Base-by-base conservation (phyloP, 441 rosid species). In the Hypseocharis bilobata region DNA sequence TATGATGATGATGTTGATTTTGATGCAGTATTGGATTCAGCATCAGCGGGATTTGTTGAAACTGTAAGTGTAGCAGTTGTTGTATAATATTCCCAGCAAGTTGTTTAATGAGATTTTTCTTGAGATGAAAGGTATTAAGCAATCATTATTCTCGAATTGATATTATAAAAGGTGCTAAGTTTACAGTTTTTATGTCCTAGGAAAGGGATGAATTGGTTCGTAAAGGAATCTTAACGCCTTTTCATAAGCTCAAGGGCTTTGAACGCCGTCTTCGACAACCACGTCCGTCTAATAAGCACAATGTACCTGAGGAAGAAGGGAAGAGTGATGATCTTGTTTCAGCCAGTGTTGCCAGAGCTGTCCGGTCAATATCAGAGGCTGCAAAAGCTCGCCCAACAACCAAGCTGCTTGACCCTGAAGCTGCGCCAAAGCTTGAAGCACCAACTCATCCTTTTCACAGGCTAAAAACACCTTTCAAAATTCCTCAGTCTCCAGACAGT, bases 121-220 rank as follows among this genome's bases (percentile, higher is more conserved):
- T 70, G 23, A 59, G 60, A 56, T 60, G 51, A 22, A 32, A 64
- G 64, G 16, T 45, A 64, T 52, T 40, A 7, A 11, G 26, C 55
- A 27, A 6, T 76, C 22, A 22, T 10, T 5, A 20, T 23, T 65
- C 20, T 65, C 51, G 61, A 51, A 30, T 65, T 36, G 36, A 7
- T 75, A 62, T 19, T 60, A 49, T 3, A 22, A 19, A 6, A 22
- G 55, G 58, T 60, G 61, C 52, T 79, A 62, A 69, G 20, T 72
- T 58, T n/a, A 19, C 51, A 36, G 26, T 69, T 64, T 67, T 79
- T 74, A 28, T 81, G 76, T 74, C 78, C 68, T 81, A 92, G 96
- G 94, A 90, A 88, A 88, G 98, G 84, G 98, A 92, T 84, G 86
- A 87, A 70, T 68, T 92, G 86, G 89, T 92, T 40, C 84, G 97